Percentiles rank a stretch among this genome's conserved stretches.
phyloP scores from a whole-genome alignment of 352 stramenopile genomes.

The Phytophthora boehmeriae region DNA sequence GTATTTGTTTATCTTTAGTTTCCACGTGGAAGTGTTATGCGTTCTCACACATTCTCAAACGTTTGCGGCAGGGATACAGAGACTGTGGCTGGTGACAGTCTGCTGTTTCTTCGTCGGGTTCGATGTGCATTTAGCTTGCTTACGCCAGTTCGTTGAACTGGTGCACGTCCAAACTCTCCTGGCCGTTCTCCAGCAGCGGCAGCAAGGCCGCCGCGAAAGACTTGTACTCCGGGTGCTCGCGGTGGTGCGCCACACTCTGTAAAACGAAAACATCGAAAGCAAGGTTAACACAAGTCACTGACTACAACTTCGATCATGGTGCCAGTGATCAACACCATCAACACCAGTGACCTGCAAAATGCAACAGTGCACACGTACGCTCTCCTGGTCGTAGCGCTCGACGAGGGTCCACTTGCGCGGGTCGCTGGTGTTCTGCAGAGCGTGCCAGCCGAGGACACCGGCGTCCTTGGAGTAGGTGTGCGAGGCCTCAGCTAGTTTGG shows the following conservation, averaged over 20 bases:
- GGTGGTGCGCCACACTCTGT: conserved; percentile 22
- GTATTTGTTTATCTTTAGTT: too few relatives aligned
- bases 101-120: neutral
- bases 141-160: conserved; percentile 25
- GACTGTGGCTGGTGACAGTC: too few relatives aligned
- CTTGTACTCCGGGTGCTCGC: conserved; percentile 21
- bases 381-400: conserved; percentile 26
- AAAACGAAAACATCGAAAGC: neutral
- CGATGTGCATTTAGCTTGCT: neutral
- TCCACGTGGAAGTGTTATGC: too few relatives aligned
- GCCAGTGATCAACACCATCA: neutral
- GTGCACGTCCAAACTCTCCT: conserved; percentile 21
- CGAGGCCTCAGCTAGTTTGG: conserved; percentile 22
- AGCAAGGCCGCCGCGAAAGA: conserved; percentile 10
- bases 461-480: conserved; percentile 23
- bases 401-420: conserved; percentile 29
- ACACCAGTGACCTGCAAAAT: neutral
- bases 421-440: conserved; percentile 21
- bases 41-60: too few relatives aligned
- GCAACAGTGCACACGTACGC: conserved; percentile 14
- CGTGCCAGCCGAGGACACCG: conserved; percentile 15
- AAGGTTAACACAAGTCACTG: neutral
- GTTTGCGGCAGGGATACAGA: too few relatives aligned
- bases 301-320: neutral
- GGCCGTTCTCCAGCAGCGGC: conserved; percentile 19